Conservation (phyloP, 495 filamentous ascomycete genomes). For the Chlorociboria aeruginascens region DNA sequence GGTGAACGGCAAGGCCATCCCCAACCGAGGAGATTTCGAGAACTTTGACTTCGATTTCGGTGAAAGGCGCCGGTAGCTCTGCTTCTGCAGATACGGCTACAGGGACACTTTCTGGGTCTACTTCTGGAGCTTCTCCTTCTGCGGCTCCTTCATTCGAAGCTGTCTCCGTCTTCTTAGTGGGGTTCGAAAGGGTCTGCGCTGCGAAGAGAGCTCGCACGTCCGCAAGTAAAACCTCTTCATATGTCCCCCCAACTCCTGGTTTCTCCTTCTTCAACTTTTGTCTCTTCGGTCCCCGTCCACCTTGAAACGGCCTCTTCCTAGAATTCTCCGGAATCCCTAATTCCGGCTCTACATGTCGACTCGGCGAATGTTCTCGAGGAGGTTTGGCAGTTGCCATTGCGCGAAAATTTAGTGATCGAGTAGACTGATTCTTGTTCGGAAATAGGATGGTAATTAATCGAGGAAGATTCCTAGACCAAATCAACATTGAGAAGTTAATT, state of each 20-base stretch:
- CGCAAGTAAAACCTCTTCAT: conserved; percentile 61
- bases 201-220: conserved; percentile 57
- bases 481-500: not conserved
- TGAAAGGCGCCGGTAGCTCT: conserved; percentile 52
- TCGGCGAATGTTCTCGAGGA: conserved; percentile 48
- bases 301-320: conserved; percentile 15
- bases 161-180: conserved; percentile 5
- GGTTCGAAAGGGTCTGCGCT: conserved; percentile 28
- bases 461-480: not conserved
- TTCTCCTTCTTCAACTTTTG: conserved; percentile 44
- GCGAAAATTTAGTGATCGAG: conserved; percentile 1
- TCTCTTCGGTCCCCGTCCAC: conserved; percentile 14
- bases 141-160: conserved; percentile 16
- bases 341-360: conserved; percentile 70
- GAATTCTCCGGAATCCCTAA: conserved; percentile 36
- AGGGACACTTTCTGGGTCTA: conserved; percentile 3
- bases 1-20: conserved; percentile 63
- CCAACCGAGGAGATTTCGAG: conserved; percentile 76
- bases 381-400: conserved; percentile 1
- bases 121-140: conserved; percentile 6
- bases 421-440: not conserved
- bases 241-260: conserved; percentile 39
- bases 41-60: conserved; percentile 70
- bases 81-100: not conserved
- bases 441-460: not conserved